These are phyloP conservation scores for Chiua virens DNA, from an alignment of 768 basidiomycete species.

Conservation along the genomic window DNA sequence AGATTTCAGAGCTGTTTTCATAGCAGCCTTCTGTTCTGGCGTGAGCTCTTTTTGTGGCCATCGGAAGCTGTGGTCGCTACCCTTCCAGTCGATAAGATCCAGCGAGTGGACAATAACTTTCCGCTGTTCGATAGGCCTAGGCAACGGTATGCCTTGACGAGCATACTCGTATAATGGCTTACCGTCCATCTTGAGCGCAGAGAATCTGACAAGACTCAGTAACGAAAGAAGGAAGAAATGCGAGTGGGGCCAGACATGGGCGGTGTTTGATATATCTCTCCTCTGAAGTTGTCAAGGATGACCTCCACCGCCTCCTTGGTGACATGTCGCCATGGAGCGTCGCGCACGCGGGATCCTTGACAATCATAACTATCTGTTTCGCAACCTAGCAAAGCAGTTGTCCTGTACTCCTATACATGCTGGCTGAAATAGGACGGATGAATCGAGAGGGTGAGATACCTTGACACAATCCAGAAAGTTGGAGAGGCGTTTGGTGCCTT, in stretches of 20 bases:
- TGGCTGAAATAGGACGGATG: slow-evolving; percentile 12
- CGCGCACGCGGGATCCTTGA: slow-evolving; percentile 77
- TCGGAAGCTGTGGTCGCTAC: slow-evolving; percentile 67
- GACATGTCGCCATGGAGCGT: slow-evolving; percentile 80
- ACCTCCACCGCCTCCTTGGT: slow-evolving; percentile 73
- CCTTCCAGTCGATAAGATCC: slow-evolving; percentile 77
- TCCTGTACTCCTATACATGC: slow-evolving; percentile 74
- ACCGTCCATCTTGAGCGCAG: slow-evolving; percentile 98
- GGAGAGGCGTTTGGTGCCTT: slow-evolving; percentile 83
- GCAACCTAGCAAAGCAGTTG: slow-evolving; percentile 89
- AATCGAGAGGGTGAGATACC: slow-evolving; percentile 40
- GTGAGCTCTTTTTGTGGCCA: slow-evolving; percentile 76
- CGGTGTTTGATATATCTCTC: slow-evolving; percentile 87
- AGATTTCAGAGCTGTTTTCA: slow-evolving; percentile 62
- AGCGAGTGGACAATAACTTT: slow-evolving; percentile 80
- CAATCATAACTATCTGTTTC: slow-evolving; percentile 95
- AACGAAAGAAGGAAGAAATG: background rate
- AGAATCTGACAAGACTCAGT: slow-evolving; percentile 62
- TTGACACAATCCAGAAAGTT: slow-evolving; percentile 89
- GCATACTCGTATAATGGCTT: slow-evolving; percentile 95
- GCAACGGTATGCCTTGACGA: slow-evolving; percentile 84
- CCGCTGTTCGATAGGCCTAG: slow-evolving; percentile 90
- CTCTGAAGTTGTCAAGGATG: slow-evolving; percentile 71
- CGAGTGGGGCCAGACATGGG: slow-evolving; percentile 65
- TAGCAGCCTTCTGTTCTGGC: slow-evolving; percentile 63